These are phyloP conservation scores for Kwoniella pini DNA, from an alignment of 768 basidiomycete species.

Conservation along the genomic window DNA sequence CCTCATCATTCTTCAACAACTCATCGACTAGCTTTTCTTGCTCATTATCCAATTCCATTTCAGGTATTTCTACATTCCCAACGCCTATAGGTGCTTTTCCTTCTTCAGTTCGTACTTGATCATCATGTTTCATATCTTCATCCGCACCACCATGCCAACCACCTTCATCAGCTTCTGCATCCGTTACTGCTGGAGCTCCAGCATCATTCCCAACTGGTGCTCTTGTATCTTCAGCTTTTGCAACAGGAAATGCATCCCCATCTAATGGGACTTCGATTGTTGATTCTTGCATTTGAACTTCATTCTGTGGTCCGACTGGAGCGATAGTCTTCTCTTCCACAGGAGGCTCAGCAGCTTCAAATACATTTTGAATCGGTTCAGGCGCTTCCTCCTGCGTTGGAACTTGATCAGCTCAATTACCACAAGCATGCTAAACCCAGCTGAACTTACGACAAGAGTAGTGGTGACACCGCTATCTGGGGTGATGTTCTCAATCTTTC, in stretches of 20 bases:
- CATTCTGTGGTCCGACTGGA: constrained; percentile 43
- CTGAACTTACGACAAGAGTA: constrained; percentile 32
- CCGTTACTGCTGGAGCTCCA: constrained; percentile 51
- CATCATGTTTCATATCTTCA: constrained; percentile 30
- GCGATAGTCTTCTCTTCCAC: constrained; percentile 50
- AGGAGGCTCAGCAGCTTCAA: constrained; percentile 33
- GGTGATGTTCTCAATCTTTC: constrained; percentile 26
- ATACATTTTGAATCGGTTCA: constrained; percentile 50
- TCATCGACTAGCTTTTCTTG: constrained; percentile 33
- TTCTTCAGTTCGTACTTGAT: constrained; percentile 1
- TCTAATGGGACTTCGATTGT: constrained; percentile 20
- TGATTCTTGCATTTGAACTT: constrained; percentile 48
- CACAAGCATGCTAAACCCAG: neutral
- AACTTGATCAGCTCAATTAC: constrained; percentile 1
- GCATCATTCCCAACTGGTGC: constrained; percentile 52
- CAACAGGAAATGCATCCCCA: constrained; percentile 6
- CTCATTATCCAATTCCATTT: constrained; percentile 43
- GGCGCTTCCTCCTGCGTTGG: constrained; percentile 42
- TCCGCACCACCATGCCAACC: constrained; percentile 55
- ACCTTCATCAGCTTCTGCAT: constrained; percentile 41
- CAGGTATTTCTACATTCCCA: constrained; percentile 23
- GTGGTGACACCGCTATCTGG: constrained; percentile 33
- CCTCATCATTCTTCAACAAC: constrained; percentile 38
- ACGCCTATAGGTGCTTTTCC: constrained; percentile 26
- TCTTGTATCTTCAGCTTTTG: constrained; percentile 40